These are phyloP conservation scores for Pichia membranifaciens DNA, from an alignment of 805 yeast genomes.

Conservation along the genomic window DNA sequence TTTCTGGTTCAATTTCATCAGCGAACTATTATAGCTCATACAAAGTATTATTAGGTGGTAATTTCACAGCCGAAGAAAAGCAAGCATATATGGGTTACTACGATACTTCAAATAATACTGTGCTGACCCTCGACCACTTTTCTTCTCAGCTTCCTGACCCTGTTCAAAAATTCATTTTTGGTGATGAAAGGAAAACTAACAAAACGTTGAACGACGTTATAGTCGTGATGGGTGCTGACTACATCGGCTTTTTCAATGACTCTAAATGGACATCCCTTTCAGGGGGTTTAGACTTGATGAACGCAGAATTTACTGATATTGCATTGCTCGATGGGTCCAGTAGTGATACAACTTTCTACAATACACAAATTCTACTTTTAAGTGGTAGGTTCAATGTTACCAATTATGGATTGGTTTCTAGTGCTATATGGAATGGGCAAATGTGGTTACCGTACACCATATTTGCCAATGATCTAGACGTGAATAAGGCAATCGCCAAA, in stretches of 20 bases:
- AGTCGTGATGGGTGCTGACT: conserved; percentile 37
- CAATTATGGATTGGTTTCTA: conserved; percentile 49
- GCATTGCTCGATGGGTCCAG: conserved; percentile 22
- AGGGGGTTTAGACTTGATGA: conserved; percentile 27
- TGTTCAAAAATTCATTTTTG: conserved; percentile 22
- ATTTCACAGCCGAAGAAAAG: conserved; percentile 34
- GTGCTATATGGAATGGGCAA: conserved; percentile 61
- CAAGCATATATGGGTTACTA: conserved; percentile 44
- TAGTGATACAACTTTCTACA: conserved; percentile 33
- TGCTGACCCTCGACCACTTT: conserved; percentile 20
- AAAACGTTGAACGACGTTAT: conserved; percentile 35
- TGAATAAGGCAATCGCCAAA: conserved; percentile 20
- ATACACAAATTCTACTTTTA: conserved; percentile 44
- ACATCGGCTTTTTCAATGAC: conserved; percentile 40
- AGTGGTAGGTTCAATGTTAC: conserved; percentile 50
- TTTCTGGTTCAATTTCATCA: conserved; percentile 50
- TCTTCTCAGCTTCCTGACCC: conserved; percentile 29
- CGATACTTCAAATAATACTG: conserved; percentile 40
- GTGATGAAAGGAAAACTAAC: conserved; percentile 36
- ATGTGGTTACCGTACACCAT: conserved; percentile 62
- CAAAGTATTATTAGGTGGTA: conserved; percentile 45
- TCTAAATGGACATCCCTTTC: conserved; percentile 43
- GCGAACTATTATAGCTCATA: conserved; percentile 41
- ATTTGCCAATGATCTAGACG: conserved; percentile 31
- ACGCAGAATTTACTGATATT: conserved; percentile 39